phyloP scores from a whole-genome alignment of 164 flowering plant genomes.

The Dillenia suffruticosa region DNA sequence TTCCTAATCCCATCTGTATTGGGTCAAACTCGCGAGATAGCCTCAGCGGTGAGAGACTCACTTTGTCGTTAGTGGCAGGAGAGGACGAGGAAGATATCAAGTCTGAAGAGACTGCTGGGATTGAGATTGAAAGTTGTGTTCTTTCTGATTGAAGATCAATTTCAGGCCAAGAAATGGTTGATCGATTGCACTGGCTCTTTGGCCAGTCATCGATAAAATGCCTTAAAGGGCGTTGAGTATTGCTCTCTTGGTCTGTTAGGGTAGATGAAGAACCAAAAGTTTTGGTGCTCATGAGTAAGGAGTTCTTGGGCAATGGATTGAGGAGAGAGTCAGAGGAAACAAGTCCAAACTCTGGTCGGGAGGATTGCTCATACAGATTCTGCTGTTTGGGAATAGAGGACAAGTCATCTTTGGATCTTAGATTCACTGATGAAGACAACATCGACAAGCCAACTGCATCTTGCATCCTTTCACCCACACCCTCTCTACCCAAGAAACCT shows the following conservation, averaged over 20 bases:
- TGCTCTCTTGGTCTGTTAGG: constrained; percentile 32
- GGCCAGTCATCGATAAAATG: constrained; percentile 79
- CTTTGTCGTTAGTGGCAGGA: constrained; percentile 37
- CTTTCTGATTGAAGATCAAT: constrained; percentile 45
- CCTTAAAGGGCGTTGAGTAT: constrained; percentile 40
- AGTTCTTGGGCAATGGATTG: constrained; percentile 35
- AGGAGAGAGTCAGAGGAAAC: constrained; percentile 48
- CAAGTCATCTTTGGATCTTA: constrained; percentile 29
- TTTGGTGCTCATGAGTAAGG: constrained; percentile 23
- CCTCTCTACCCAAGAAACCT: constrained; percentile 30
- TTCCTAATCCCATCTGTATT: constrained; percentile 57
- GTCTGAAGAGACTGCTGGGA: constrained; percentile 51
- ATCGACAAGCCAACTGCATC: constrained; percentile 38
- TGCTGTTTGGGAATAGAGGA: constrained; percentile 45
- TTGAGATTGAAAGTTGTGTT: constrained; percentile 78
- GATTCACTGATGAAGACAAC: constrained; percentile 28
- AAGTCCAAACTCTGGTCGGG: constrained; percentile 45
- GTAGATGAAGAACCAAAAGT: constrained; percentile 28
- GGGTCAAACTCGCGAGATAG: constrained; percentile 50
- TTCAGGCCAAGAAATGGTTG: constrained; percentile 51
- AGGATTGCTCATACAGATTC: constrained; percentile 31
- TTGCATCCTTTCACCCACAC: constrained; percentile 26
- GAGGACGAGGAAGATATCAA: constrained; percentile 56
- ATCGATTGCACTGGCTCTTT: constrained; percentile 36
- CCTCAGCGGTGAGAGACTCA: constrained; percentile 50